A percentile compares a stretch with the other conserved stretches of the same genome.
Conservation (phyloP, 139 green algal species). For the Auxenochlorella pyrenoidosa region DNA sequence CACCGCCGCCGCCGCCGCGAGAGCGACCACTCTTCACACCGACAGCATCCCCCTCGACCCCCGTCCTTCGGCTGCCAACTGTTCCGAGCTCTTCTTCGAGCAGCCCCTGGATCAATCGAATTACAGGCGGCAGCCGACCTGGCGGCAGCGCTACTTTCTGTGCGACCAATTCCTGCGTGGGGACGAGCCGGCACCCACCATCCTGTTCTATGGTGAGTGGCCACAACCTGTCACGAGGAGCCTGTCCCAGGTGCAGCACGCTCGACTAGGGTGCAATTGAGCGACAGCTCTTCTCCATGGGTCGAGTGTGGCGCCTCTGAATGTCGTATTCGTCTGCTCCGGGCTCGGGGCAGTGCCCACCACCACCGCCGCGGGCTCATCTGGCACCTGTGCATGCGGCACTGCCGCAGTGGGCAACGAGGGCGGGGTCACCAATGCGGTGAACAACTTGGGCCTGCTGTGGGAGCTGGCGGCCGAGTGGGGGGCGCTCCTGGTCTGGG, state of each 20-base stretch:
- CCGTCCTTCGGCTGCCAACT: constrained; percentile 2
- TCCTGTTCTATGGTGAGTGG: constrained; percentile 23
- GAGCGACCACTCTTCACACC: neutral
- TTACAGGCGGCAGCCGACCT: neutral
- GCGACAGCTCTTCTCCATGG: neutral
- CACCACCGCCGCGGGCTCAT: neutral
- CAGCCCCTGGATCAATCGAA: neutral
- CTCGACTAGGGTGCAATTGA: too few species aligned
- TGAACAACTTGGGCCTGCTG: constrained; percentile 60
- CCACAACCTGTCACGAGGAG: neutral
- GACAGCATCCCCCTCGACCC: neutral
- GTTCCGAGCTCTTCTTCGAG: constrained; percentile 18
- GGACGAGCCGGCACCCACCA: neutral
- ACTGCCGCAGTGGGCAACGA: constrained; percentile 60
- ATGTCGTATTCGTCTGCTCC: neutral
- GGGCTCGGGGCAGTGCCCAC: neutral
- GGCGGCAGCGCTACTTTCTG: constrained; percentile 15
- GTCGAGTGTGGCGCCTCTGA: neutral
- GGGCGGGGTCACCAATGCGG: constrained; percentile 48
- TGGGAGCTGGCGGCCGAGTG: constrained; percentile 44
- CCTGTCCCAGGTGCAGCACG: too few species aligned
- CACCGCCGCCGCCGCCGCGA: neutral
- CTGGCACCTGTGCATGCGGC: neutral
- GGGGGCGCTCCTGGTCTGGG: constrained; percentile 31
- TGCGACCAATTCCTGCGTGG: neutral